Evolutionary conservation across 1,139 yeast genomes (phyloP), one percentile per base, ranked within the genome.

Genomic region (Sugiyamaella grinbergsii): DNA sequence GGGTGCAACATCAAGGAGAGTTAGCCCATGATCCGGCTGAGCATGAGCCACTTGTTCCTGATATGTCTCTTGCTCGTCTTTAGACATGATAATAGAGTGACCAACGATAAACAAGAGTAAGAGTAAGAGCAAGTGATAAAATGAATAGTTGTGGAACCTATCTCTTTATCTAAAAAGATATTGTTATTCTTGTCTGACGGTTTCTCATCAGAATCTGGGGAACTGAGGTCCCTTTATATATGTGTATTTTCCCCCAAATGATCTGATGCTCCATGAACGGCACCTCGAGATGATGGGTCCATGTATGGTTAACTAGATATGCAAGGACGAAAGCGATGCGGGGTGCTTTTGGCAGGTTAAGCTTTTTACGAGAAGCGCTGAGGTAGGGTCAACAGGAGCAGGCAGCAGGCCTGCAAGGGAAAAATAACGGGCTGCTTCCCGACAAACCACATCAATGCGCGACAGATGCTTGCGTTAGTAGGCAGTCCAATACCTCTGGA

Each of bases 1-100:
- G 20, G 50, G 50, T 10, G 46, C 46, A 11, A 47, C 46, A 47
- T 47, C 50, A 40, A 28, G 41, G 29, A 55, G 36, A 43, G 42
- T 43, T 34, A 24, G 36, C 6, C 34, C 36, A 40, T 42, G 47
- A 15, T 34, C 41, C 3, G 24, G 5, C 26, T 19, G 32, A 2
- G 32, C 22, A 5, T 18, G 33, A 15, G 24, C 47, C 4, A 22
- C 39, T 4, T 34, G 29, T 32, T 23, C 22, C 5, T 19, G 32
- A 11, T 42, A 16, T n/a, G 33, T 29, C 33, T 29, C 39, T 33
- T 43, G 20, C 15, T 42, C 47, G 29, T 38, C 34, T n/a, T n/a
- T n/a, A n/a, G 41, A 34, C 47, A 36, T 34, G 6, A 13, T 43
- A 16, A 20, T 15, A 18, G 7, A 15, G 20, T 5, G n/a, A n/a